phyloP scores from a whole-genome alignment of 495 filamentous ascomycete genomes.

The Trichoderma virens region DNA sequence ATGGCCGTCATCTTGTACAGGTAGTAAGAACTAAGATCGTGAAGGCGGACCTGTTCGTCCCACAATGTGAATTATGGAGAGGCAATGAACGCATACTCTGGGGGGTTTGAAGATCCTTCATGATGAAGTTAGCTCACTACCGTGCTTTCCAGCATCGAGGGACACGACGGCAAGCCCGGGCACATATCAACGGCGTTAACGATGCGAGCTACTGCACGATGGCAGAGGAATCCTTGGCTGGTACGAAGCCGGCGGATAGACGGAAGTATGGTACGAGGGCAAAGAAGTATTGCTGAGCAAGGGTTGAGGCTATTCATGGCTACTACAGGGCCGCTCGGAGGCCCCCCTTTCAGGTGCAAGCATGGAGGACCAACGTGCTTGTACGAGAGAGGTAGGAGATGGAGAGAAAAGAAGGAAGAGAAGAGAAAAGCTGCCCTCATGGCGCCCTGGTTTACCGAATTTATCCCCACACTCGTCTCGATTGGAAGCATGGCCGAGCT shows the following conservation, averaged over 20 bases:
- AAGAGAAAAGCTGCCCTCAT: neutral
- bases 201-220: neutral
- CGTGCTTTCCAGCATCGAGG: neutral
- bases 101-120: neutral
- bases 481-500: neutral
- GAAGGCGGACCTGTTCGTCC: neutral
- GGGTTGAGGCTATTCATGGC: too few species aligned
- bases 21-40: conserved; percentile 1
- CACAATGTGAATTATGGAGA: neutral
- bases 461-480: neutral
- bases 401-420: too few species aligned
- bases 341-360: too few species aligned
- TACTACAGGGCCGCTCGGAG: too few species aligned
- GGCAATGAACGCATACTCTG: neutral
- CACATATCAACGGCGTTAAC: neutral
- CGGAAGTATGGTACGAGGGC: neutral
- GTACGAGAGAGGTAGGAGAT: too few species aligned
- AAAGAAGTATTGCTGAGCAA: neutral
- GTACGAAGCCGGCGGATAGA: neutral
- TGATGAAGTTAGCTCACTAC: neutral
- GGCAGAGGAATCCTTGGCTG: neutral
- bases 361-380: too few species aligned
- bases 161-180: neutral
- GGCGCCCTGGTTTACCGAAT: neutral
- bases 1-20: neutral